These are phyloP conservation scores for Peronospora belbahrii DNA, from an alignment of 352 stramenopile species.

Conservation along the genomic window DNA sequence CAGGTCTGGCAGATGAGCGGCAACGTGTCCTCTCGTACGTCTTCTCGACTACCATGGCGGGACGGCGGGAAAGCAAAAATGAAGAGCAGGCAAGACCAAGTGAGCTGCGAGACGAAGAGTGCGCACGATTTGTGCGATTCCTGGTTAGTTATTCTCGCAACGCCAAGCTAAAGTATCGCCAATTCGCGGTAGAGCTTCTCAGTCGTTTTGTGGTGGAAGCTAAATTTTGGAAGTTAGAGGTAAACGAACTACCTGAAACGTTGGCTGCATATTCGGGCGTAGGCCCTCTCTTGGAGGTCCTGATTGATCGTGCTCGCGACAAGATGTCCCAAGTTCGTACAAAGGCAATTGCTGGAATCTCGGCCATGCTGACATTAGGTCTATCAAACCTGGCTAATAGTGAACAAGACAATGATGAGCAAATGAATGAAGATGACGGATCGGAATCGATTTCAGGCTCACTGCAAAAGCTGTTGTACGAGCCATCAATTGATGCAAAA, in stretches of 20 bases:
- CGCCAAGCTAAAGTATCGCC: conserved; percentile 62
- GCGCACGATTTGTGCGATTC: conserved; percentile 53
- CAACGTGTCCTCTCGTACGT: conserved; percentile 54
- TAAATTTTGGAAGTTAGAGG: conserved; percentile 43
- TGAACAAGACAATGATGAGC: conserved; percentile 19
- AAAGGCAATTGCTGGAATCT: conserved; percentile 75
- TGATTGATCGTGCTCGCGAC: conserved; percentile 68
- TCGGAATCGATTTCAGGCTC: conserved; percentile 39
- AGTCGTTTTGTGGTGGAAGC: conserved; percentile 58
- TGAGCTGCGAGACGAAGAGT: conserved; percentile 46
- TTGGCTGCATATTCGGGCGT: conserved; percentile 43
- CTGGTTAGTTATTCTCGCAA: conserved; percentile 70
- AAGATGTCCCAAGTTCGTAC: conserved; percentile 74
- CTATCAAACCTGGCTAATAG: conserved; percentile 29
- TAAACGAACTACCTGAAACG: conserved; percentile 25
- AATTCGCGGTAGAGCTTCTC: conserved; percentile 75
- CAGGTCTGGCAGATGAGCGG: conserved; percentile 61
- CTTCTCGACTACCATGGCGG: conserved; percentile 34
- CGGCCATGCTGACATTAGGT: conserved; percentile 45
- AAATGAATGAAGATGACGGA: conserved; percentile 14
- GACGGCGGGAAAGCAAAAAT: conserved; percentile 8
- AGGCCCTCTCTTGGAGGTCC: conserved; percentile 49
- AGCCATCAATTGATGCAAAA: conserved; percentile 17
- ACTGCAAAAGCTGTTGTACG: conserved; percentile 48
- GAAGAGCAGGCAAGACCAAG: conserved; percentile 5